Evolutionary conservation across 1,139 yeast genomes (phyloP).

Genomic region (Suhomyces bolitotheri): DNA sequence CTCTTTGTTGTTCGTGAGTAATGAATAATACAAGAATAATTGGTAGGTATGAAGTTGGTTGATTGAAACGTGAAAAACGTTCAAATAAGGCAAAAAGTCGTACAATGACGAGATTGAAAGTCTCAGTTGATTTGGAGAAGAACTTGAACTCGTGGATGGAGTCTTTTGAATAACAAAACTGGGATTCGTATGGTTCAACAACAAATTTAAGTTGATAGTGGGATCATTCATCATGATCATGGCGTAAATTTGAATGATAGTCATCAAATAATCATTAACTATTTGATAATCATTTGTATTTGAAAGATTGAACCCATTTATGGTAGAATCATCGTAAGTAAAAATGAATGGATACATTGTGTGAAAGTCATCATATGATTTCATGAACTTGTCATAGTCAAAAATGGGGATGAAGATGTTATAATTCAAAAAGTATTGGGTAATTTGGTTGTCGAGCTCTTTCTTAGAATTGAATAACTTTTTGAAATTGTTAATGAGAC

Average conservation of each 20-base stretch:
- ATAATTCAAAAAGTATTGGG: constrained; percentile 55
- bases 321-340: constrained; percentile 52
- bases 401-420: constrained; percentile 63
- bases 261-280: constrained; percentile 52
- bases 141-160: constrained; percentile 12
- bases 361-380: constrained; percentile 56
- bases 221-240: constrained; percentile 52
- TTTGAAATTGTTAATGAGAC: constrained; percentile 49
- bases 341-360: constrained; percentile 57
- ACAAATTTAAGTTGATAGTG: constrained; percentile 42
- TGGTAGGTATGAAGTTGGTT: constrained; percentile 45
- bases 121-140: constrained; percentile 3
- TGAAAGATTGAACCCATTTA: constrained; percentile 51
- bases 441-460: constrained; percentile 54
- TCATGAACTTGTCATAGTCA: constrained; percentile 58
- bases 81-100: constrained; percentile 49
- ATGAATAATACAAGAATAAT: constrained; percentile 44
- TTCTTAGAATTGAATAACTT: constrained; percentile 43
- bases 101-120: constrained; percentile 36
- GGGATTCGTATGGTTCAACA: constrained; percentile 43
- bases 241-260: constrained; percentile 49
- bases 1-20: constrained; percentile 49
- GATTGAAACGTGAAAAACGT: constrained; percentile 45
- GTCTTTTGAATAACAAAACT: constrained; percentile 25
- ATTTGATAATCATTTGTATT: constrained; percentile 48